Conservation (phyloP, 148 eudicot species). For the Cornus controversa region DNA sequence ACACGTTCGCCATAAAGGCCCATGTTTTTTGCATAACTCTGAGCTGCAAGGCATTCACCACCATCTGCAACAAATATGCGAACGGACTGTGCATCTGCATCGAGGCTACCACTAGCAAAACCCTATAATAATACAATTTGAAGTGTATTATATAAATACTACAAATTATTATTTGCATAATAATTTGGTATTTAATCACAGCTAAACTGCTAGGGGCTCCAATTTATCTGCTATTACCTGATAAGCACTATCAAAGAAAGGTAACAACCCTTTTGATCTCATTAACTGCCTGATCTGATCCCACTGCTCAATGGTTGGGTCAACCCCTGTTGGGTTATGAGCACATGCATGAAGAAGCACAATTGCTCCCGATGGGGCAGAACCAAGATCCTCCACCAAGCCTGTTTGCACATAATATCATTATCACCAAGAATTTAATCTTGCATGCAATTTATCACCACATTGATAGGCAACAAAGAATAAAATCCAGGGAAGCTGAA, state of each 20-base stretch:
- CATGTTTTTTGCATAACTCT: not conserved
- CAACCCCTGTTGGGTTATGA: not conserved
- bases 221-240: not conserved
- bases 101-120: not conserved
- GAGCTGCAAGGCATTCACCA: not conserved
- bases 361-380: not conserved
- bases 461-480: not conserved
- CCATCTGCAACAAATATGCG: not conserved
- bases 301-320: not conserved
- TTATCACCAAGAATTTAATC: not conserved
- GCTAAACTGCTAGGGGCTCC: not conserved
- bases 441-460: not conserved
- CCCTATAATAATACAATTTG: not conserved
- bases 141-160: not conserved
- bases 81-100: not conserved
- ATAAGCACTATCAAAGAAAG: not conserved
- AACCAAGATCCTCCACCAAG: not conserved
- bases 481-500: not conserved
- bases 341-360: not conserved
- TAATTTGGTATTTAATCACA: too few species aligned
- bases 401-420: not conserved
- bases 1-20: not conserved
- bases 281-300: not conserved
- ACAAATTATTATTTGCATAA: too few species aligned
- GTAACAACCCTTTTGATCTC: not conserved